A percentile compares a stretch with the other conserved stretches of the same genome.
Conservation (phyloP, 2,329 filamentous ascomycete genomes). For the Trichoderma semiorbis region DNA sequence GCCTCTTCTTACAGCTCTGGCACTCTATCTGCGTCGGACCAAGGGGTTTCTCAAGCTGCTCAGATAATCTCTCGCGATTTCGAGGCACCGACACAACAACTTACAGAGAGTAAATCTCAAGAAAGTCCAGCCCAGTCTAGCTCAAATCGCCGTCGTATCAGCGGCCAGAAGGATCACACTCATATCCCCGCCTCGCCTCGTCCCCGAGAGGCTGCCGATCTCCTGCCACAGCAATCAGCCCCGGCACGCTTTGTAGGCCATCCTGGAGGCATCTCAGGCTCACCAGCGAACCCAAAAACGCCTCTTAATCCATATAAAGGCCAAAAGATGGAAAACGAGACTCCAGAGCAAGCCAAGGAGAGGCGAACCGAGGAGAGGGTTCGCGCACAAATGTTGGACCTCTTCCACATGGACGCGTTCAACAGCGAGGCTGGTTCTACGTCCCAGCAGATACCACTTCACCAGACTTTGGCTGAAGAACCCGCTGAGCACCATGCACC, state of each 20-base stretch:
- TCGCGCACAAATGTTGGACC: neutral
- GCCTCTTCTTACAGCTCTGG: neutral
- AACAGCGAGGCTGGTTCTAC: neutral
- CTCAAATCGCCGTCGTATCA: neutral
- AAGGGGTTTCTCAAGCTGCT: conserved; percentile 28
- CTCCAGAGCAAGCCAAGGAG: neutral
- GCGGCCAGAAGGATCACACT: neutral
- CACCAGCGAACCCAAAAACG: neutral
- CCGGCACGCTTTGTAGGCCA: neutral
- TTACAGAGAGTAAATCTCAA: conserved; percentile 20
- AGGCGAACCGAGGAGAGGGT: neutral
- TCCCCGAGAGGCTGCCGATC: neutral
- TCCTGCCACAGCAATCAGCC: neutral
- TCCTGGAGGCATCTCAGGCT: neutral
- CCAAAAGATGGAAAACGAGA: conserved; percentile 9
- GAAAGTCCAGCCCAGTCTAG: conserved; percentile 3
- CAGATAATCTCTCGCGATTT: conserved; percentile 25
- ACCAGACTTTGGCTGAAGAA: neutral
- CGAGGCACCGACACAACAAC: conserved; percentile 18
- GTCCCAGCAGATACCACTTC: neutral
- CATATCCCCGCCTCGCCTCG: neutral
- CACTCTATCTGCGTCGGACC: neutral
- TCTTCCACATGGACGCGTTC: neutral
- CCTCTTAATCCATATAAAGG: neutral
- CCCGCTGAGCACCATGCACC: neutral